Base-by-base conservation (phyloP, 805 yeast species). In the Saccharomycopsis sp. region DNA sequence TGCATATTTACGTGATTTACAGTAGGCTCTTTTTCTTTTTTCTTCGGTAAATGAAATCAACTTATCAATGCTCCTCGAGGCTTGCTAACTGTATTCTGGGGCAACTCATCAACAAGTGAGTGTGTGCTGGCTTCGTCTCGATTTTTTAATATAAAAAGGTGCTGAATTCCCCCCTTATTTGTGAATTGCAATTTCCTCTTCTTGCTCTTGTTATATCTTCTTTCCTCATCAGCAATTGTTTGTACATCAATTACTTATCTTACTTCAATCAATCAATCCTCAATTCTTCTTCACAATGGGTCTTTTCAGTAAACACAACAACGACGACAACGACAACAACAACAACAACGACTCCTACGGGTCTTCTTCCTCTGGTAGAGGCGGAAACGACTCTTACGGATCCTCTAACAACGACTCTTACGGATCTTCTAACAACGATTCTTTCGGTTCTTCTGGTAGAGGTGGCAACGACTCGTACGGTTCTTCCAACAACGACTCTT, bases 401-500 rank as follows among this genome's bases (percentile, higher is more conserved):
- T 62, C 63, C 34, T 64, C 62, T 21, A 64, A 60, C 48, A 57
- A 57, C 18, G 57, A 60, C 40, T 66, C 65, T n/a, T 63, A 60
- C 52, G 65, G 64, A 24, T 67, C 68, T 16, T 55, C 54, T 14
- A 53, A 53, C 53, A 51, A 37, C 55, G 65, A 66, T 66, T 66
- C 71, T 21, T 68, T 68, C 58, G 73, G 71, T 50, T 65, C 68
- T 37, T 67, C 66, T 51, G 70, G 70, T 63, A 63, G 66, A 53
- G 65, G 65, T 58, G 68, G 71, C 60, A 59, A 66, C 64, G 68
- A 73, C 65, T 68, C 72, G 34, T 69, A 66, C 62, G 76, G 73
- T 52, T 67, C 72, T 34, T 65, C 67, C 52, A 66, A 65, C 57
- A 61, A 60, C 59, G 57, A 44, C 21, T 44, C 48, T 20, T 44